Evolutionary conservation across 108 stramenopile genomes (phyloP).

Genomic region (Cylindrotheca fusiformis): DNA sequence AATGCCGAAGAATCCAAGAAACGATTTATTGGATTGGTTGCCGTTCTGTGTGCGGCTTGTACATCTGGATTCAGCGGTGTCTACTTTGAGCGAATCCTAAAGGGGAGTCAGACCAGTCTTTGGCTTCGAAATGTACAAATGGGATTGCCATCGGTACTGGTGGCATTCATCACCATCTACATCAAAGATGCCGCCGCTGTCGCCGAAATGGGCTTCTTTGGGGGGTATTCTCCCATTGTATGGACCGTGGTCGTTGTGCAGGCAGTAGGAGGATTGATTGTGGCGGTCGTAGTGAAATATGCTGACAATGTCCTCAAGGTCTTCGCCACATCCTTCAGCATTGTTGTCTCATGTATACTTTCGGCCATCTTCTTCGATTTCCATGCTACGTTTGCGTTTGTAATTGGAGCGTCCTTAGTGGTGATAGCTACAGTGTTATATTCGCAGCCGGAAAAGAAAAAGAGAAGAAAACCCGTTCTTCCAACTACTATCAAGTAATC

Average conservation of each 20-base stretch:
- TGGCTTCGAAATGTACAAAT: conserved; percentile 98
- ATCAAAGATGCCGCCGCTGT: conserved; percentile 65
- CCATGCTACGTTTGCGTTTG: conserved; percentile 62
- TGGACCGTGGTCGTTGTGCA: conserved; percentile 90
- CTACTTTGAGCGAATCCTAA: conserved; percentile 97
- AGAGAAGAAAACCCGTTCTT: conserved; percentile 30
- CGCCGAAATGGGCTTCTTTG: conserved; percentile 80
- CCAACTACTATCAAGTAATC: conserved; percentile 28
- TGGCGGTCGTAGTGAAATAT: conserved; percentile 96
- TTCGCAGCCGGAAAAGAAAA: conserved; percentile 55
- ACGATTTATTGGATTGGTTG: conserved; percentile 80
- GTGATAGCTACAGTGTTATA: conserved; percentile 73
- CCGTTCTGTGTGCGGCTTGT: conserved; percentile 91
- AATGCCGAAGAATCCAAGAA: conserved; percentile 40
- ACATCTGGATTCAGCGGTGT: conserved; percentile 96
- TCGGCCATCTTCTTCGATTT: conserved; percentile 91
- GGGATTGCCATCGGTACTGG: conserved; percentile 89
- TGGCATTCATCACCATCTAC: conserved; percentile 75
- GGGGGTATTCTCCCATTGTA: conserved; percentile 82
- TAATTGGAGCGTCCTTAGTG: conserved; percentile 71
- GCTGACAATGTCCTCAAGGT: conserved; percentile 97
- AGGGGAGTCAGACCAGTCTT: conserved; percentile 81
- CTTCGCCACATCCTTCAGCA: conserved; percentile 94
- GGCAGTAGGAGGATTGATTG: conserved; percentile 94
- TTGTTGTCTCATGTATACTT: conserved; percentile 87